Evolutionary conservation across 1,139 yeast species (phyloP), one percentile per base, ranked within the genome.

Genomic region (Candida glucosophila): DNA sequence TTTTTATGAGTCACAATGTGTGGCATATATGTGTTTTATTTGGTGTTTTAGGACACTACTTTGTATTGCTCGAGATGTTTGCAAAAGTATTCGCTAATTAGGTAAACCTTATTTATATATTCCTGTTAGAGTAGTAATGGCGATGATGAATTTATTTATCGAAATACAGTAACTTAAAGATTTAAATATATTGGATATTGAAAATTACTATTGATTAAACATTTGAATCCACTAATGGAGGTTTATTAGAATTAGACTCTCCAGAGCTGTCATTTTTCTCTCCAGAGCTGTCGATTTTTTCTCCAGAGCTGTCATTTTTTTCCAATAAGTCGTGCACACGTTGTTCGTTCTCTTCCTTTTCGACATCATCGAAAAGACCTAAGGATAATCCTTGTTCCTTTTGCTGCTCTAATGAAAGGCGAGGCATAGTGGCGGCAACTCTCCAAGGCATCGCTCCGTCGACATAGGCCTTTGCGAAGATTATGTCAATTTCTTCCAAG

Each of bases 1-100:
- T 67, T 15, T 63, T 77, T 33, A 68, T 75, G 19, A 83, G 95
- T 26, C 98, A 90, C 52, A 86, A 85, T 44, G 58, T 90, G 18
- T 90, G 98, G 98, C 98, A 90, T 53, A 51, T 85, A 11, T 83
- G 82, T 47, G 98, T 90, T 22, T 71, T 90, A 19, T 67, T 81
- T 19, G 98, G 98, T 2, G 74, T 86, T 14, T 55, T 82, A 31
- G 94, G 92, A 19, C 96, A 88, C 52, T 90, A 88, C 50, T 58
- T 61, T 29, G 86, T 92, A 14, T 61, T 85, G 15, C 59, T 83
- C 36, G 76, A 72, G 32, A 77, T 86, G 78, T 77, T 78, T 37
- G 55, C 50, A 21, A 38, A 38, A 22, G 40, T 48, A 17, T 11
- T 14, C 12, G 12, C 22, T 7, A n/a, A 8, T n/a, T 16, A 16